Evolutionary conservation across 352 stramenopile genomes (phyloP), one percentile per base, ranked within the genome.

Genomic region (Stramenopiles sp.): DNA sequence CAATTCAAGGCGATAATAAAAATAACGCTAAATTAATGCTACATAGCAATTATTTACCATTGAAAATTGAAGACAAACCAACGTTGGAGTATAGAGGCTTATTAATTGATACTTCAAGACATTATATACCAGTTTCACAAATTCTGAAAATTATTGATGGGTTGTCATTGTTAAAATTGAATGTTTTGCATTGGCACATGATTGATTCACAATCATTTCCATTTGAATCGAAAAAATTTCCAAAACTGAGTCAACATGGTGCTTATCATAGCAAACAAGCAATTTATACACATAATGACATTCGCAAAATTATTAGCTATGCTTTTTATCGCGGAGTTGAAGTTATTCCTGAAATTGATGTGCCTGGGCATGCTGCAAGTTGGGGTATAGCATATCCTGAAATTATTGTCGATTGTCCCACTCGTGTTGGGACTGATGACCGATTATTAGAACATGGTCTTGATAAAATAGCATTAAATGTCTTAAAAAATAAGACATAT

Each of bases 281-380:
- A 23, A 27, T 69, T 7, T 92, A 91, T 80, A 85, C 81, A 0
- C 30, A 43, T 4, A 32, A 82, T 4, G 85, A 91, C 69, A 81
- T 91, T 76, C 73, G 80, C 73, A 74, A 80, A 30, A 78, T 92
- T 23, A 78, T 90, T 20, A 30, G 83, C 31, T 85, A 89, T 79
- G 88, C 86, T 0, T 82, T 83, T 32, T n/a, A 81, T 23, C 78
- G 82, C 20, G 86, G 87, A 31, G 85, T 92, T 30, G 81, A 84
- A 0, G 82, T 91, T 32, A 83, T 91, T 7, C 84, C 85, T 0
- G 88, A 92, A 78, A 80, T 91, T 27, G 86, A 92, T 80, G 78
- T 89, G 38, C 87, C 88, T 7, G 88, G 86, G 43, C 88, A 92
- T 81, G 83, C 83, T 32, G 43, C 73, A 31, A 80, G 69, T 0